Evolutionary conservation across 257 asterid species (phyloP), one percentile per base, ranked within the genome.

Genomic region (Echium plantagineum): DNA sequence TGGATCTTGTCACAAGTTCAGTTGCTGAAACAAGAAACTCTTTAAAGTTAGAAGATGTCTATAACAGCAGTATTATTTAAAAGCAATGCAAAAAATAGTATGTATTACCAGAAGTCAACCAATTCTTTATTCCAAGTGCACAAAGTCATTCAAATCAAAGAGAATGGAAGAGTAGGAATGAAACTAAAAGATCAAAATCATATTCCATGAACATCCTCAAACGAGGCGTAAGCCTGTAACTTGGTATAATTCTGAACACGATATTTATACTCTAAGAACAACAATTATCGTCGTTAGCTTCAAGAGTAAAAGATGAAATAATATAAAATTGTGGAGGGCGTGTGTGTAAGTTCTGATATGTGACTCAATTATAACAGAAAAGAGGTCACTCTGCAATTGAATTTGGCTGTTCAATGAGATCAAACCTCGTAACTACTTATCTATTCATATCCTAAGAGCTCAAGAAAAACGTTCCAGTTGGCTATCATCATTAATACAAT

Each of bases 1-100:
- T 87, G 20, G 96, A 77, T 70, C 89, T 75, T 6, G 87, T 71
- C 56, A 90, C 97, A 30, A 90, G 94, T 69, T 87, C 94, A 15
- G 94, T 81, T 15, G 97, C 97, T 87, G 91, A 72, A 73, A 66
- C 9, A 26, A 15, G 55, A 62, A 66, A 59, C 54, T 26, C 6
- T 54, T 12, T 9, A 15, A 24, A 55, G 16, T 16, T 55, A 31
- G 56, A 21, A 31, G 53, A 24, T 51, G 17, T 22, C 15, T 31
- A 5, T 2, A 21, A 30, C 15, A 52, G n/a, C 48, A 35, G 15
- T 3, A 35, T 1, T 12, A 42, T 42, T 42, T 42, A 4, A 10
- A 42, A 42, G 49, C 49, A 10, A 42, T 10, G 49, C 49, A 13
- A 42, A 42, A 10, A 42, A 10, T 15, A 42, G n/a, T 24, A 42